Base-by-base conservation (phyloP, 177 flowering plant genomes). In the Viscum album region DNA sequence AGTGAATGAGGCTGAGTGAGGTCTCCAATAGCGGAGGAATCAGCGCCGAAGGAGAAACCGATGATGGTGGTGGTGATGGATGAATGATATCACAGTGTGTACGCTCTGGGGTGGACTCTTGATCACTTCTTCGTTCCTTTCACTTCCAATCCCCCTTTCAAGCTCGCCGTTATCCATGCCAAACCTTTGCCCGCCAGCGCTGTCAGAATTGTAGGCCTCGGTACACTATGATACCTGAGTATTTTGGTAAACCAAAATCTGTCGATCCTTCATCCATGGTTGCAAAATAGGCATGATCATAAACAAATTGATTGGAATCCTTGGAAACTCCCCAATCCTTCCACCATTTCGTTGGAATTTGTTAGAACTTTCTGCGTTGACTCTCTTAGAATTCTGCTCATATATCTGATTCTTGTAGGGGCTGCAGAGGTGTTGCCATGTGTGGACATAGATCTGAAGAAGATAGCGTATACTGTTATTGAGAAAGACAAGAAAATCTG, bases 91-190 rank as follows among this genome's bases (percentile, higher is more conserved):
- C 86, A 85, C 45, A 85, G 90, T 75, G 50, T 37, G 36, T 84
- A 86, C 77, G 88, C 89, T 3, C 76, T 86, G n/a, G 80, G 81
- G 28, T 86, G 93, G 93, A 81, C 89, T 32, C 76, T 86, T 7
- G 84, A 79, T 56, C 88, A 73, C 56, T 83, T 86, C 81, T 84
- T 88, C 70, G 35, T 68, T 35, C 79, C 85, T 2, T 58, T 29
- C 47, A 35, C 74, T 7, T 23, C 80, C 1, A 73, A 76, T 66
- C 66, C 71, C 61, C 85, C 84, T 34, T 88, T 83, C 74, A 80
- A 81, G 75, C 86, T 88, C 75, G 50, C 83, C 33, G 34, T 88
- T 37, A 72, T 85, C 29, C 90, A 86, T 74, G 86, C 92, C 33
- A 88, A 76, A 70, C 79, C 84, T 47, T 21, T 72, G 36, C 66